Evolutionary conservation across 2,329 filamentous ascomycete genomes (phyloP).

Genomic region (Aspergillus felis): DNA sequence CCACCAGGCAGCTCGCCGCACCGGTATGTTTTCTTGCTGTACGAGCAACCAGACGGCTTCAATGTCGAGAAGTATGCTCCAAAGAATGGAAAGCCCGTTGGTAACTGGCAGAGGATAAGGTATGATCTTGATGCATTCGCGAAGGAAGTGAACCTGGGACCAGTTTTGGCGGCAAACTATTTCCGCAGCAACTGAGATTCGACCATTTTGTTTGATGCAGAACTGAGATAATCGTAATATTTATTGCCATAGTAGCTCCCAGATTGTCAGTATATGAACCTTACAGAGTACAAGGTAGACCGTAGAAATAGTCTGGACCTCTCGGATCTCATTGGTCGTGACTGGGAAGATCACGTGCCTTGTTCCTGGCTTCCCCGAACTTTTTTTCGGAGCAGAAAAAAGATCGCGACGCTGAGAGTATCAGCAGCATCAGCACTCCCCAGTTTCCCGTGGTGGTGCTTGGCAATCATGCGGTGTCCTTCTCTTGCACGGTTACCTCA

Average conservation of each 20-base stretch:
- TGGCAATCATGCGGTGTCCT: slow-evolving; percentile 38
- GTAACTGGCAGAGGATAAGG: slow-evolving; percentile 37
- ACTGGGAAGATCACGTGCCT: slow-evolving; percentile 23
- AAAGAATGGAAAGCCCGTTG: slow-evolving; percentile 33
- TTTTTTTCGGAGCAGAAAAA: slow-evolving; percentile 31
- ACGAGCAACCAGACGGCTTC: slow-evolving; percentile 45
- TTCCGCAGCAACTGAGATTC: slow-evolving; percentile 26
- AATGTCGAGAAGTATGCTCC: slow-evolving; percentile 31
- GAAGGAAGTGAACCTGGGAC: slow-evolving; percentile 30
- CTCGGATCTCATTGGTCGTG: not conserved
- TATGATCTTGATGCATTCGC: slow-evolving; percentile 43
- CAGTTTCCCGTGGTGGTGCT: slow-evolving; percentile 25
- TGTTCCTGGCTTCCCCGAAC: slow-evolving; percentile 36
- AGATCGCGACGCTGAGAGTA: slow-evolving; percentile 19
- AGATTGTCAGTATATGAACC: not conserved
- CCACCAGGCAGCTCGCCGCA: slow-evolving; percentile 46
- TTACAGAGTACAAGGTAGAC: not conserved
- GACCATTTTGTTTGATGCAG: not conserved
- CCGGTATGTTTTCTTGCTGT: slow-evolving; percentile 50
- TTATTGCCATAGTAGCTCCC: not conserved
- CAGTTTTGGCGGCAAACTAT: slow-evolving; percentile 36
- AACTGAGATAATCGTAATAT: not conserved
- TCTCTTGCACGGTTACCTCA: slow-evolving; percentile 38
- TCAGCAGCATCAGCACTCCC: slow-evolving; percentile 17
- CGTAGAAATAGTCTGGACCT: not conserved